phyloP scores from a whole-genome alignment of 371 early-diverging fungal genomes.

The Blastocladiella emersonii region DNA sequence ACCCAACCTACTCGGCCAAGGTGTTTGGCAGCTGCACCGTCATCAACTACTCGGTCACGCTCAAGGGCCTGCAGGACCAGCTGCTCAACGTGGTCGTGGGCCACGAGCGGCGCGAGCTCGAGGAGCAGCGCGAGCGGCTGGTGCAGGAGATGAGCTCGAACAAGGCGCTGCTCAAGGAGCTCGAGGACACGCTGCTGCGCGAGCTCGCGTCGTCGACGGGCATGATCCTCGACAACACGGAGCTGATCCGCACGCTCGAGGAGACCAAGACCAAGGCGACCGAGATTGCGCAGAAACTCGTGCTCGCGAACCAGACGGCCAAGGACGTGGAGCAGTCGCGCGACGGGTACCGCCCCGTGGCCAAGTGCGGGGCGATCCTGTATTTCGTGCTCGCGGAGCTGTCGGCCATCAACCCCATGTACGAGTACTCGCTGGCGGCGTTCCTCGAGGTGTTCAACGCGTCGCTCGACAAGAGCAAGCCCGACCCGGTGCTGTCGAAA shows the following conservation, averaged over 20 bases:
- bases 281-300: conserved; percentile 39
- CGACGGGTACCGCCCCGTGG: conserved; percentile 37
- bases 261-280: conserved; percentile 45
- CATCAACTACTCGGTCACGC: conserved; percentile 46
- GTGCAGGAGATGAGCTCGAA: conserved; percentile 38
- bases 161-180: conserved; percentile 33
- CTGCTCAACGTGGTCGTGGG: conserved; percentile 41
- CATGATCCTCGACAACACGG: conserved; percentile 44
- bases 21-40: conserved; percentile 43
- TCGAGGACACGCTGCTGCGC: conserved; percentile 39
- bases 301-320: conserved; percentile 41
- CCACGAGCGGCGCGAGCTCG: conserved; percentile 40
- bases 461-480: conserved; percentile 34
- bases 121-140: conserved; percentile 39
- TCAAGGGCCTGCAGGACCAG: conserved; percentile 43
- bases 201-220: conserved; percentile 44
- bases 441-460: conserved; percentile 39
- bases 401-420: conserved; percentile 45
- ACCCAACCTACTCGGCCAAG: conserved; percentile 40
- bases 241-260: conserved; percentile 39
- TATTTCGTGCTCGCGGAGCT: conserved; percentile 43
- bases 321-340: conserved; percentile 40
- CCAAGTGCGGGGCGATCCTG: conserved; percentile 41
- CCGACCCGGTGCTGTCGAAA: conserved; percentile 35
- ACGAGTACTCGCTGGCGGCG: conserved; percentile 39